Percentiles rank a stretch among this genome's conserved stretches.
Evolutionary conservation across 1,284 basidiomycete genomes (phyloP).

Genomic region (Papiliotrema laurentii): DNA sequence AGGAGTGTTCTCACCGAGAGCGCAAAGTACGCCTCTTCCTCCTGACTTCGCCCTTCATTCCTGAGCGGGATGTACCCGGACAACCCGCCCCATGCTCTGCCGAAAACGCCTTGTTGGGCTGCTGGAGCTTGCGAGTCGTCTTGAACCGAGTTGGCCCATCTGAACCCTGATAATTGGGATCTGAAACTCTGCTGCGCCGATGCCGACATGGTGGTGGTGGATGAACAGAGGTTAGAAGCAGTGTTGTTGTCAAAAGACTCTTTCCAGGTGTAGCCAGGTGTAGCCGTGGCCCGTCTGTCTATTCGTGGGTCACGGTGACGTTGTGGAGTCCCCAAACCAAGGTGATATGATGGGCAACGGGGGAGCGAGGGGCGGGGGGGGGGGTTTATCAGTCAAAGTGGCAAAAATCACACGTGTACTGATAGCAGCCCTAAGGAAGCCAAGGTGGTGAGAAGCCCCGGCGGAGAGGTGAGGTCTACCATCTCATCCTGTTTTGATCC

Average conservation of each 20-base stretch:
- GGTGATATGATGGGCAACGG: no score
- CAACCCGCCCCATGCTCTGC: conserved; percentile 54
- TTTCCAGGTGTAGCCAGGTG: no score
- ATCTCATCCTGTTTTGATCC: no score
- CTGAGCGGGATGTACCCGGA: conserved; percentile 81
- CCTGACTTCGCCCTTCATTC: conserved; percentile 75
- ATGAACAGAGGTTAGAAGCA: not conserved
- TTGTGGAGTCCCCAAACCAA: no score
- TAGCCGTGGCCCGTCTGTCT: no score
- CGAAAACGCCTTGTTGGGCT: conserved; percentile 56
- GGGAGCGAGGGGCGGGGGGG: no score
- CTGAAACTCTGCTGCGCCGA: conserved; percentile 37
- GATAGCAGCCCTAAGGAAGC: no score
- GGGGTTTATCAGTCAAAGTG: no score
- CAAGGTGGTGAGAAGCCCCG: no score
- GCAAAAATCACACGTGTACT: no score
- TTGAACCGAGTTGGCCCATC: conserved; percentile 71
- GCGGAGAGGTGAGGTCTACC: no score
- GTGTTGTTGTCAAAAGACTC: not conserved
- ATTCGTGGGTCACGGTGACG: no score
- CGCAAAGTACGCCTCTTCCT: conserved; percentile 96
- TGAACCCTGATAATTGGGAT: conserved; percentile 58
- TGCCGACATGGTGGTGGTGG: not conserved
- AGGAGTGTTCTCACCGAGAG: conserved; percentile 61
- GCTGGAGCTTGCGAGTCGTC: conserved; percentile 62